These are phyloP conservation scores for Diphasiastrum complanatum DNA, from an alignment of 83 land plant genomes.

Conservation along the genomic window DNA sequence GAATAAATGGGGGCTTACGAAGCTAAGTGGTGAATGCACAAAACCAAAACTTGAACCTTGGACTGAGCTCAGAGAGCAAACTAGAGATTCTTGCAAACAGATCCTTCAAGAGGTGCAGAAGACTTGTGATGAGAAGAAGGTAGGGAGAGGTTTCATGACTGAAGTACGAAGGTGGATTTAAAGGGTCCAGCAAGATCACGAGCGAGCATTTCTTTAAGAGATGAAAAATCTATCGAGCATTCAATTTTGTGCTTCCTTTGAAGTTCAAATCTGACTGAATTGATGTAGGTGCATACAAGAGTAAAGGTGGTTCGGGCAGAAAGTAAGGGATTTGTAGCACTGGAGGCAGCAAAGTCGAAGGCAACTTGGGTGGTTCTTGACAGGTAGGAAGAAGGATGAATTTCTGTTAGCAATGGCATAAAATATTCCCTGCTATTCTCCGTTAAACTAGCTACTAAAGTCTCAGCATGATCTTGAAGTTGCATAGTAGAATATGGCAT, in stretches of 20 bases:
- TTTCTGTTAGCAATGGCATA: too few relatives aligned
- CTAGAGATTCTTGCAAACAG: constrained; percentile 46
- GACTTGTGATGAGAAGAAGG: constrained; percentile 61
- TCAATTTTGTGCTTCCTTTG: background rate
- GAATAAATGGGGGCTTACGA: too few relatives aligned
- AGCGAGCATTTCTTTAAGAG: background rate
- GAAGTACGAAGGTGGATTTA: too few relatives aligned
- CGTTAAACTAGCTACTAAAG: too few relatives aligned
- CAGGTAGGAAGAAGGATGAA: constrained; percentile 39
- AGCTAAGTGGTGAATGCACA: too few relatives aligned
- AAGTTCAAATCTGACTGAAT: background rate
- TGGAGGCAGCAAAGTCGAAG: constrained; percentile 48
- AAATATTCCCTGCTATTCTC: background rate
- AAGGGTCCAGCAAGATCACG: background rate
- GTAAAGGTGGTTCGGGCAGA: constrained; percentile 58
- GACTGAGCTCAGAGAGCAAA: constrained; percentile 40
- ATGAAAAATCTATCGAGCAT: background rate
- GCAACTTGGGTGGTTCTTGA: constrained; percentile 89
- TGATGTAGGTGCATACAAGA: constrained; percentile 54
- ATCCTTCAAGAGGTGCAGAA: constrained; percentile 59
- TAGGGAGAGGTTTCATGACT: too few relatives aligned
- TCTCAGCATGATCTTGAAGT: too few relatives aligned
- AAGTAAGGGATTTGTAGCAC: constrained; percentile 50
- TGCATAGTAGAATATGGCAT: too few relatives aligned
- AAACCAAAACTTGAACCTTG: too few relatives aligned